Conservation (phyloP, 129 eudicot genomes). For the Ambrosia trifida region DNA sequence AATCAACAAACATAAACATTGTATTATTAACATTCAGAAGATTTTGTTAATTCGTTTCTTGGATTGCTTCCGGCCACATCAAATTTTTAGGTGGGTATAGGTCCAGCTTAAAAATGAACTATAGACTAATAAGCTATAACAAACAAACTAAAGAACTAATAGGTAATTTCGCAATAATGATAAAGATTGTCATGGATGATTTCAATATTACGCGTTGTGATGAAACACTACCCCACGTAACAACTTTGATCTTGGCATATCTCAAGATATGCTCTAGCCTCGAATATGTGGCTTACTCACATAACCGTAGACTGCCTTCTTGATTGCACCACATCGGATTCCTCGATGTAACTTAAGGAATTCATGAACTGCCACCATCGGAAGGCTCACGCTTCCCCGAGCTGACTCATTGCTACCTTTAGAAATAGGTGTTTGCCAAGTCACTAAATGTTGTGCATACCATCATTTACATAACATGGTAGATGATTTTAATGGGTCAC, state of each 20-base stretch:
- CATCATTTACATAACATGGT: neutral
- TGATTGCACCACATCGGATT: slow-evolving; percentile 72
- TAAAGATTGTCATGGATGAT: slow-evolving; percentile 54
- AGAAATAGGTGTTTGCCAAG: slow-evolving; percentile 70
- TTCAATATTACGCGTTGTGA: slow-evolving; percentile 21
- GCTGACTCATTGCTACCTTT: slow-evolving; percentile 70
- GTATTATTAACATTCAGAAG: no score
- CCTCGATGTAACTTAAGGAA: slow-evolving; percentile 76
- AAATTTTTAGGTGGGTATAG: no score
- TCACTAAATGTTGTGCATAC: slow-evolving; percentile 64
- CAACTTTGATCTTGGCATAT: slow-evolving; percentile 39
- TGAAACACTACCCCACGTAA: slow-evolving; percentile 27
- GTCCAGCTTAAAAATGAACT: no score
- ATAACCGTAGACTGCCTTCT: slow-evolving; percentile 51
- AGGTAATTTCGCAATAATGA: no score
- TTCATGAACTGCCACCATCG: slow-evolving; percentile 58
- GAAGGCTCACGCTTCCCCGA: slow-evolving; percentile 78
- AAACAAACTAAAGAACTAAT: no score
- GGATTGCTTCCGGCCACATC: no score
- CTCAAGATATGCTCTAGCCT: slow-evolving; percentile 58
- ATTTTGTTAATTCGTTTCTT: no score
- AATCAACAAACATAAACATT: no score
- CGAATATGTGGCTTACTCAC: slow-evolving; percentile 59
- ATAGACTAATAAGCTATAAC: no score
- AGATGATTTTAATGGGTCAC: neutral